These are phyloP conservation scores for Cyclotella atomus DNA, from an alignment of 108 stramenopile genomes.

Conservation along the genomic window DNA sequence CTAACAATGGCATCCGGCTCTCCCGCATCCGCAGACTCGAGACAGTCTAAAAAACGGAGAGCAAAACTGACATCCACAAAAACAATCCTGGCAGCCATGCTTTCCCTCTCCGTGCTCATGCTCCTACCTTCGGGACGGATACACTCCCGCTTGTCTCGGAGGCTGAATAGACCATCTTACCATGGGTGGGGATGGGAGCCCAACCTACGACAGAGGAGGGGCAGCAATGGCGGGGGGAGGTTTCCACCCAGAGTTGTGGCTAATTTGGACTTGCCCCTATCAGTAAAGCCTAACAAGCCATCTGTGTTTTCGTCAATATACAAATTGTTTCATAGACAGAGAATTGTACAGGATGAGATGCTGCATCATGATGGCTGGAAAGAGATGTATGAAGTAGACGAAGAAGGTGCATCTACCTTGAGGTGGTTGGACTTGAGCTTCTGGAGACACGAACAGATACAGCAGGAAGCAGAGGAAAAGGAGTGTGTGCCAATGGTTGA, in stretches of 20 bases:
- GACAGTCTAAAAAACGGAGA: too few relatives aligned
- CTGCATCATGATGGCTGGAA: constrained; percentile 17
- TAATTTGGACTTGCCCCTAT: background rate
- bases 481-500: constrained; percentile 78
- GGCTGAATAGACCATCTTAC: background rate
- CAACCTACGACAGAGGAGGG: background rate
- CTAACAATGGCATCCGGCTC: too few relatives aligned
- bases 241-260: background rate
- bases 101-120: background rate
- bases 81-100: background rate
- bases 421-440: background rate
- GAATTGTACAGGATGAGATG: constrained; percentile 22
- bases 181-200: background rate
- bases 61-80: background rate
- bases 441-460: background rate
- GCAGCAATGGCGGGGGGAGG: background rate
- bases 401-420: background rate
- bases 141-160: constrained; percentile 1
- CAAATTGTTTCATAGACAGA: constrained; percentile 9
- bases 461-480: constrained; percentile 2
- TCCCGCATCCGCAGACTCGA: too few relatives aligned
- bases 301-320: background rate
- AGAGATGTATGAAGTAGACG: background rate
- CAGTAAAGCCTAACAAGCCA: background rate
- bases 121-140: background rate